Percentiles rank a stretch among this genome's conserved stretches.
Evolutionary conservation across 345 rosid species (phyloP).

Genomic region (Citrus sp.): DNA sequence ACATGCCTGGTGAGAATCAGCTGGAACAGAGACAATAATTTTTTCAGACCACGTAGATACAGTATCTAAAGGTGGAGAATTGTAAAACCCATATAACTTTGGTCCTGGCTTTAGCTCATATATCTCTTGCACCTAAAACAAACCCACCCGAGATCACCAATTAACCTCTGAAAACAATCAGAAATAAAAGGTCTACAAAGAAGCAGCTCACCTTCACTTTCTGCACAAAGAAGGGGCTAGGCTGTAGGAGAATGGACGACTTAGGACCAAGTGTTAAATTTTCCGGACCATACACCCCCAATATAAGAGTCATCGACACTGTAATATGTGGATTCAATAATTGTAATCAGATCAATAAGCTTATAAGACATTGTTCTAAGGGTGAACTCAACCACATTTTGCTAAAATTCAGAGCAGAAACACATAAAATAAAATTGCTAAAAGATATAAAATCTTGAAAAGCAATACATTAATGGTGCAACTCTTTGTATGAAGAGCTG

Average conservation of each 20-base stretch:
- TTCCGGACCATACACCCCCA: slow-evolving; percentile 83
- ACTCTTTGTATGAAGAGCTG: not conserved
- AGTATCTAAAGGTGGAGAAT: slow-evolving; percentile 67
- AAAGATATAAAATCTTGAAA: not conserved
- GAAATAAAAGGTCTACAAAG: not conserved
- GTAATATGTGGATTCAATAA: slow-evolving; percentile 14
- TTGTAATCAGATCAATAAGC: not conserved
- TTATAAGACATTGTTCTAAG: not conserved
- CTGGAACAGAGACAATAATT: slow-evolving; percentile 43
- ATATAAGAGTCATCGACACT: slow-evolving; percentile 85
- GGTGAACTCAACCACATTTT: too few species aligned
- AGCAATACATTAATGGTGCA: too few species aligned
- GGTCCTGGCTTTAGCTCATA: slow-evolving; percentile 47
- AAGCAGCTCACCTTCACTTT: slow-evolving; percentile 52
- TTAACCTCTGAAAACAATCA: not conserved
- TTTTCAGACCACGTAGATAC: slow-evolving; percentile 52
- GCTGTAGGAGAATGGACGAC: slow-evolving; percentile 59
- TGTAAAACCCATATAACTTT: slow-evolving; percentile 58
- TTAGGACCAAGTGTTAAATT: slow-evolving; percentile 66
- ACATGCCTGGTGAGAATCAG: slow-evolving; percentile 76
- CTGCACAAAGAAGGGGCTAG: slow-evolving; percentile 79
- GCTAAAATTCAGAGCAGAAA: too few species aligned
- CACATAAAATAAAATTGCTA: too few species aligned
- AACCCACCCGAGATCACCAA: slow-evolving; percentile 4
- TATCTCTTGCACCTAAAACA: slow-evolving; percentile 61